Conservation (phyloP, 768 basidiomycete species). For the Leccinum olivaceopallidum region DNA sequence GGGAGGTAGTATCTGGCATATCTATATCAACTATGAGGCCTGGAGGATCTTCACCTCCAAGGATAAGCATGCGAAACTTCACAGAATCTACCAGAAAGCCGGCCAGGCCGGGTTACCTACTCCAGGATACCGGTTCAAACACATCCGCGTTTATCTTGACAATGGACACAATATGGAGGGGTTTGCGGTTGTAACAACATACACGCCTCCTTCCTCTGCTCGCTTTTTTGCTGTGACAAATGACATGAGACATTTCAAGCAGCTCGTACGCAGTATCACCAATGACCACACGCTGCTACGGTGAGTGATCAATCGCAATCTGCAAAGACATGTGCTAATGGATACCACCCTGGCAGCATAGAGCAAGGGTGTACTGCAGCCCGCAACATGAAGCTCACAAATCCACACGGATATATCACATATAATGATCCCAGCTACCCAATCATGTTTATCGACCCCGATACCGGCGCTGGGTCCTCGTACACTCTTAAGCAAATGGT, state of each 20-base stretch:
- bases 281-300: not conserved
- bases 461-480: not conserved
- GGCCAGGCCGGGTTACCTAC: not conserved
- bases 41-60: slow-evolving; percentile 1
- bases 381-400: not conserved
- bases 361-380: not conserved
- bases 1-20: not conserved
- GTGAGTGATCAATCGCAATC: not conserved
- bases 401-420: slow-evolving; percentile 2
- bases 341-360: not conserved
- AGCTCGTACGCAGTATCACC: not conserved
- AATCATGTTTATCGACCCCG: slow-evolving; percentile 1
- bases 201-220: not conserved
- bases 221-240: not conserved
- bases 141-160: not conserved
- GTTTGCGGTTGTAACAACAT: not conserved
- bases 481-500: rapidly evolving
- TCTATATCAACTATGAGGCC: not conserved
- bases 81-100: not conserved
- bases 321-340: not conserved
- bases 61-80: not conserved
- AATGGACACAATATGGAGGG: rapidly evolving
- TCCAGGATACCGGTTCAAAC: not conserved
- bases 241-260: not conserved
- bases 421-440: not conserved